phyloP scores from a whole-genome alignment of 2,329 filamentous ascomycete genomes.

The Fusarium liriodendri region DNA sequence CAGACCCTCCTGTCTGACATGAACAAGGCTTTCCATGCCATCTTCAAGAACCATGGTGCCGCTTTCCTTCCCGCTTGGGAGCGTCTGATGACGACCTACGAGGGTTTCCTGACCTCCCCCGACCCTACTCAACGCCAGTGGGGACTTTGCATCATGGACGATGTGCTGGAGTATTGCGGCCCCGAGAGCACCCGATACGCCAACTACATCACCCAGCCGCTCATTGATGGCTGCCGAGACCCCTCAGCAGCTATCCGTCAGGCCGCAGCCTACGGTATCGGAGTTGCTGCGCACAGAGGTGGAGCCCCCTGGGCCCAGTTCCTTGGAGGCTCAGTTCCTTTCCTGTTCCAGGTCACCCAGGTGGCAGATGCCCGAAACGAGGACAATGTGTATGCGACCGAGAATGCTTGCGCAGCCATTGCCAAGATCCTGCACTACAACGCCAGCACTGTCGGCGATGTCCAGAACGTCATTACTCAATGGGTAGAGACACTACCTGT shows the following conservation, averaged over 20 bases:
- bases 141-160: conserved; percentile 99
- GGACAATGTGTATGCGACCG: conserved; percentile 95
- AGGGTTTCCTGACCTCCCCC: conserved; percentile 80
- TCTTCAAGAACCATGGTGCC: conserved; percentile 95
- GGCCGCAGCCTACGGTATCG: conserved; percentile 94
- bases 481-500: conserved; percentile 95
- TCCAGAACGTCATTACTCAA: conserved; percentile 79
- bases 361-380: conserved; percentile 86
- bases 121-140: conserved; percentile 96
- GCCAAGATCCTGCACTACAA: conserved; percentile 98
- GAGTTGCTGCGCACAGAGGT: conserved; percentile 93
- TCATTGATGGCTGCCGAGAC: conserved; percentile 88
- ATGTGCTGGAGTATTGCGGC: conserved; percentile 97
- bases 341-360: conserved; percentile 86
- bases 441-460: conserved; percentile 77
- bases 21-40: conserved; percentile 99
- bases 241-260: conserved; percentile 91
- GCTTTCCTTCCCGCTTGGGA: conserved; percentile 91
- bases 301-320: conserved; percentile 90
- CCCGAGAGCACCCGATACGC: conserved; percentile 88
- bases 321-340: conserved; percentile 80
- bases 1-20: conserved; percentile 97
- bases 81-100: conserved; percentile 84
- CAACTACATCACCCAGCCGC: conserved; percentile 85
- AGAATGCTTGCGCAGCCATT: conserved; percentile 96